Percentiles rank a stretch among this genome's conserved stretches.
These are phyloP conservation scores for Grosmannia clavigera DNA, from an alignment of 2,329 filamentous ascomycete species.

Conservation along the genomic window DNA sequence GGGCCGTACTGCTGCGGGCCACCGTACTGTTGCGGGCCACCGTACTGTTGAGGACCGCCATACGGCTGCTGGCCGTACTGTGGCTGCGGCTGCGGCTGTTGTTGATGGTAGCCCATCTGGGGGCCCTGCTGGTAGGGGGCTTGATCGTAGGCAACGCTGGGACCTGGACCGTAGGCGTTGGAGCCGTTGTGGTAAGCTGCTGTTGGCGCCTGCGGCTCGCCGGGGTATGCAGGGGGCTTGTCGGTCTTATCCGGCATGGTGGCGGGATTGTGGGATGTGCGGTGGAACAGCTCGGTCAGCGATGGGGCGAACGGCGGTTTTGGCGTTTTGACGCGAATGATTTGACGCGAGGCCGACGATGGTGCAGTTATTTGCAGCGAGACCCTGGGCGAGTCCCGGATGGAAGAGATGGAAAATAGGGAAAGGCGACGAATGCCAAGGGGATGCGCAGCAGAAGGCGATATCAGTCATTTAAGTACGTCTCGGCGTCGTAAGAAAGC, in stretches of 20 bases:
- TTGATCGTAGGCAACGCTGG: slow-evolving; percentile 21
- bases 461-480: neutral
- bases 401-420: neutral
- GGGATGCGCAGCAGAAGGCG: neutral
- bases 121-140: slow-evolving; percentile 25
- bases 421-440: neutral
- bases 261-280: neutral
- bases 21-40: neutral
- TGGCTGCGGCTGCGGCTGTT: slow-evolving; percentile 16
- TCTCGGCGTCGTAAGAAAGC: neutral
- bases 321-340: neutral
- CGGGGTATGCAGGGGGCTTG: slow-evolving; percentile 33
- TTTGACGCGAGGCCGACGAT: neutral
- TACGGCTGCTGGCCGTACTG: slow-evolving; percentile 4
- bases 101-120: slow-evolving; percentile 32
- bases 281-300: neutral
- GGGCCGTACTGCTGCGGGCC: slow-evolving; percentile 21
- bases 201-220: slow-evolving; percentile 18
- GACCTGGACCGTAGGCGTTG: slow-evolving; percentile 12
- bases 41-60: slow-evolving; percentile 11
- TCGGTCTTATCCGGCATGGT: slow-evolving; percentile 35
- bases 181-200: slow-evolving; percentile 12
- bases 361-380: neutral
- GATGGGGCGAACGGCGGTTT: neutral
- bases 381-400: neutral